Base-by-base conservation (phyloP, 2,329 filamentous ascomycete genomes). In the Pyrenochaeta sp. region DNA sequence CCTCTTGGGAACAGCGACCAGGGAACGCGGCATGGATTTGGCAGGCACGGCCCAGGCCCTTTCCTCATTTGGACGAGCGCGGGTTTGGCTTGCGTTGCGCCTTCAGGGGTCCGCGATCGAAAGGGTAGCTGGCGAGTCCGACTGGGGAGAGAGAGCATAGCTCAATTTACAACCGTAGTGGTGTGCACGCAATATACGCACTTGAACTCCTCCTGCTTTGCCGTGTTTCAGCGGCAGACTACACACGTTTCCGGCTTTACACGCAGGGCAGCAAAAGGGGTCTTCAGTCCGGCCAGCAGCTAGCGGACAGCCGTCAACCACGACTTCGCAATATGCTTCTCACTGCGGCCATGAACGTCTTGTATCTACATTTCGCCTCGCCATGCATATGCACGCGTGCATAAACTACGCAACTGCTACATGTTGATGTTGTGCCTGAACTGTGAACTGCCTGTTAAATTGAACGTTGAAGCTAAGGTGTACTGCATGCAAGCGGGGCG, bases 161-260 rank as follows among this genome's bases (percentile, higher is more conserved):
- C 24, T 15, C 42, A 44, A 44, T 44, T 27, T 44, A 27, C 42
- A 44, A 9, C 5, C 24, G 25, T 28, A 32, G 32, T 58, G 37
- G 55, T 64, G 53, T 64, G 61, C 32, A 48, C 55, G 51, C 56
- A 66, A 65, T 69, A 56, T 67, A 65, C 58, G 56, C 58, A 57
- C 39, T 52, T 36, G 30, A 44, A 28, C 24, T 19, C 5, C 32
- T 5, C 6, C 25, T 10, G 5, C 15, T 13, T 9, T 24, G 5
- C 50, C 19, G 43, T 53, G 64, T 57, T 58, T 63, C 63, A 59
- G 45, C 28, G 40, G 37, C 27, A 30, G 42, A 54, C 32, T 30
- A 43, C 54, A 54, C 58, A 52, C 51, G 48, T 49, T 52, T 28
- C 37, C 25, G n/a, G 42, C 43, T 46, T 49, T 52, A 40, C 48